phyloP scores from a whole-genome alignment of 306 rosid genomes.

The Urtica urens region DNA sequence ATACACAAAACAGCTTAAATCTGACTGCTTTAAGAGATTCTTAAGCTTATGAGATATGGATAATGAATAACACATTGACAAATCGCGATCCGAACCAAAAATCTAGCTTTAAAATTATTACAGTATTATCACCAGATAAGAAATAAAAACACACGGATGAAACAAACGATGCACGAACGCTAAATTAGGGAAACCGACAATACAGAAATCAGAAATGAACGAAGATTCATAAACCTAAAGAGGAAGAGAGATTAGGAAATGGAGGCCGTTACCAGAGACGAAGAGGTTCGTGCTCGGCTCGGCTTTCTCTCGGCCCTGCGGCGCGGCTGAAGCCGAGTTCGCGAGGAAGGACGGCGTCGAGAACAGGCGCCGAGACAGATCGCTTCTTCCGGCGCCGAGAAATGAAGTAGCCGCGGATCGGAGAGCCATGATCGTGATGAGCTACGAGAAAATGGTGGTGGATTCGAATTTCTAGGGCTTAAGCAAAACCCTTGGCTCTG shows the following conservation, averaged over 20 bases:
- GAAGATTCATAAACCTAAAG: background rate
- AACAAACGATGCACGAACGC: background rate
- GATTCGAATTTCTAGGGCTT: constrained; percentile 29
- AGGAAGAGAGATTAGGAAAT: background rate
- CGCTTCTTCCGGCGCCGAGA: constrained; percentile 34
- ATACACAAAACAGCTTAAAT: no score
- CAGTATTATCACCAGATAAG: background rate
- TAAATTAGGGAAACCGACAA: background rate
- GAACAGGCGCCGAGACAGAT: constrained; percentile 39
- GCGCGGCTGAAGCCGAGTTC: constrained; percentile 21
- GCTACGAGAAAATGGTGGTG: background rate
- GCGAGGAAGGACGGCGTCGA: constrained; percentile 42
- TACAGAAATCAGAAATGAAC: background rate
- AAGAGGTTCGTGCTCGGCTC: constrained; percentile 80
- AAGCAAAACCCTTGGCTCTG: constrained; percentile 25
- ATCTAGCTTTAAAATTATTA: no score
- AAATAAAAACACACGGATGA: background rate
- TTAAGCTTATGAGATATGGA: no score
- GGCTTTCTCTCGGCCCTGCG: constrained; percentile 40
- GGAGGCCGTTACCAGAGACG: constrained; percentile 51
- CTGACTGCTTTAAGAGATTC: no score
- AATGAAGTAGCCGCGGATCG: constrained; percentile 35
- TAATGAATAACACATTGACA: no score
- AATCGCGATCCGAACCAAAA: no score
- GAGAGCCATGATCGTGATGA: constrained; percentile 40